phyloP scores from a whole-genome alignment of 306 rosid species.

The Phaseolus lunatus region DNA sequence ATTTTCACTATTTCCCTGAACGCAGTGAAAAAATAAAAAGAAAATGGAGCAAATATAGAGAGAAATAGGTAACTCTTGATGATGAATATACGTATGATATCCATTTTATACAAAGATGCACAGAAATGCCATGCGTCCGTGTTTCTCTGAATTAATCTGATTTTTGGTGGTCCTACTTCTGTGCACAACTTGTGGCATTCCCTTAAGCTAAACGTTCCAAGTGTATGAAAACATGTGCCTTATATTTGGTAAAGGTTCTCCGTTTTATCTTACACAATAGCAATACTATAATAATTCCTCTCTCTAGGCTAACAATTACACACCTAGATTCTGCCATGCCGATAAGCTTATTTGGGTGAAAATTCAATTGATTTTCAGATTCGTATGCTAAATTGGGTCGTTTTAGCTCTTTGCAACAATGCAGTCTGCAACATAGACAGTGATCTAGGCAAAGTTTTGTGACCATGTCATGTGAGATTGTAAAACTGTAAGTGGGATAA shows the following conservation, averaged over 20 bases:
- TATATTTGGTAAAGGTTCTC: constrained; percentile 46
- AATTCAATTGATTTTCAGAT: constrained; percentile 30
- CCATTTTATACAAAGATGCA: constrained; percentile 39
- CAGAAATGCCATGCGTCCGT: constrained; percentile 63
- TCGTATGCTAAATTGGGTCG: constrained; percentile 22
- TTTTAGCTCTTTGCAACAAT: constrained; percentile 30
- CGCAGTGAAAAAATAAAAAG: constrained; percentile 18
- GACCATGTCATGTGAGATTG: background rate
- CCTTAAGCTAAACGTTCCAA: constrained; percentile 48
- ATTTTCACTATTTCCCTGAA: constrained; percentile 44
- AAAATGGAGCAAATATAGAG: background rate
- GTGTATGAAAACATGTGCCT: constrained; percentile 37
- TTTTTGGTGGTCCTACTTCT: constrained; percentile 60
- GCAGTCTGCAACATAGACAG: constrained; percentile 26
- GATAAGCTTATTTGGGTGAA: constrained; percentile 16
- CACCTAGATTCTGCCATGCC: constrained; percentile 21
- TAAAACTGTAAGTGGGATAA: constrained; percentile 41
- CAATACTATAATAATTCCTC: constrained; percentile 2
- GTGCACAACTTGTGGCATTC: constrained; percentile 49
- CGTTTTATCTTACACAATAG: constrained; percentile 21
- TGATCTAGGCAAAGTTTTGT: background rate
- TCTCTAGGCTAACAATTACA: background rate
- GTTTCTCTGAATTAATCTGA: constrained; percentile 54
- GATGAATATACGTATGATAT: constrained; percentile 41
- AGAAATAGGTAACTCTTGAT: background rate